Percentiles rank a stretch among this genome's conserved stretches.
Conservation (phyloP, 1,284 basidiomycete species). For the Trichosporon faecale region DNA sequence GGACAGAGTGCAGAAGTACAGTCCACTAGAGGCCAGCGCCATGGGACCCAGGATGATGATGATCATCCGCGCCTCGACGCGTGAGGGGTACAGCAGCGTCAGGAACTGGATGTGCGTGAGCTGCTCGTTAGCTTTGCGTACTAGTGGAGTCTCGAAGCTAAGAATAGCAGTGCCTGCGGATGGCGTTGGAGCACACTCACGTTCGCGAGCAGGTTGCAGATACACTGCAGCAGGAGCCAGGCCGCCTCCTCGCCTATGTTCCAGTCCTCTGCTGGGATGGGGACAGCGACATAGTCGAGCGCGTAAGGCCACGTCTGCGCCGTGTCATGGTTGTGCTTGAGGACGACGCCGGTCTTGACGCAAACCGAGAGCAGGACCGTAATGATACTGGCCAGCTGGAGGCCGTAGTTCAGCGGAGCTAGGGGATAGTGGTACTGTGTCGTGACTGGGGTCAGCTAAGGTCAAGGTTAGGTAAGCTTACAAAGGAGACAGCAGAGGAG, state of each 20-base stretch:
- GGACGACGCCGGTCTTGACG: conserved; percentile 72
- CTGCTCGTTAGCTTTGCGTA: conserved; percentile 56
- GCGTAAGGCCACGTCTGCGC: conserved; percentile 87
- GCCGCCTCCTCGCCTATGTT: conserved; percentile 64
- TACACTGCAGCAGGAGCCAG: conserved; percentile 84
- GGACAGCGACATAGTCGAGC: conserved; percentile 83
- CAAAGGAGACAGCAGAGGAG: conserved; percentile 85
- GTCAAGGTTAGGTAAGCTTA: conserved; percentile 21
- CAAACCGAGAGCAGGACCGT: conserved; percentile 73
- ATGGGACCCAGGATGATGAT: conserved; percentile 83
- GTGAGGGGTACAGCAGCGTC: conserved; percentile 89
- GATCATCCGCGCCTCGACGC: conserved; percentile 84
- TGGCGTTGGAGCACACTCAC: conserved; percentile 53
- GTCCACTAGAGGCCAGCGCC: conserved; percentile 75
- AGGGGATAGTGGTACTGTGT: conserved; percentile 94
- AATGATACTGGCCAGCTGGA: conserved; percentile 78
- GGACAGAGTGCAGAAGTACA: conserved; percentile 77
- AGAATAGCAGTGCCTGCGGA: not conserved
- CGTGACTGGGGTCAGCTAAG: conserved; percentile 60
- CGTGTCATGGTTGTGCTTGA: conserved; percentile 61
- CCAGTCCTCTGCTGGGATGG: conserved; percentile 73
- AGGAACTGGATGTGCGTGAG: conserved; percentile 98
- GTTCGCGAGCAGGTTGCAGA: conserved; percentile 80
- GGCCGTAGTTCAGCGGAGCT: conserved; percentile 82
- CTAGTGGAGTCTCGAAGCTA: no score